Evolutionary conservation across 2,329 filamentous ascomycete genomes (phyloP), one percentile per base, ranked within the genome.

Genomic region (Stemphylium vesicarium): DNA sequence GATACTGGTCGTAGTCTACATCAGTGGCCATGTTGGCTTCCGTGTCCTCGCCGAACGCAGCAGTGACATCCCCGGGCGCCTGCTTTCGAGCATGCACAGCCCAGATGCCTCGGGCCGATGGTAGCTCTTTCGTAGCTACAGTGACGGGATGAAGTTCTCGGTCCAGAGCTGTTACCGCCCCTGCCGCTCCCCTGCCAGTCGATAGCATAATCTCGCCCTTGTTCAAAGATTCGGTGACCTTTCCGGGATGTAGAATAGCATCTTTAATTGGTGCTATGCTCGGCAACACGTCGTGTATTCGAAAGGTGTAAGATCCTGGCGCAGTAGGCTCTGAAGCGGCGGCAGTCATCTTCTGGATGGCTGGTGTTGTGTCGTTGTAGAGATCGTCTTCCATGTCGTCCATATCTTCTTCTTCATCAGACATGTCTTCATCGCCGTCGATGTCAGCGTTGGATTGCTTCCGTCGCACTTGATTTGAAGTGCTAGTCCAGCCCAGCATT

Each of bases 201-300:
- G 82, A 80, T 35, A 81, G 77, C 49, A 86, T 77, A 18, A 88
- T 70, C 59, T 87, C 83, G 33, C 84, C 75, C n/a, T 61, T 66
- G 31, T 64, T 68, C 8, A 61, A 35, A 8, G 65, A 62, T 10
- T 63, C 60, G 61, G 65, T 57, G 10, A 58, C 59, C 26, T 62
- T 63, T 46, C 59, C 62, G 8, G 59, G 62, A 38, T 92, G 91
- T 38, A 92, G 78, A 3, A 89, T 85, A 48, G 95, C 80, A 54
- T 91, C 88, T 61, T 85, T 86, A 63, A 96, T 88, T 1, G 93
- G 92, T 0, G 89, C 92, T 59, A 96, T 83, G 70, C 88, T 96
- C 31, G 88, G 78, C 7, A 98, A 79, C 8, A 81, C 82, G 74
- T 98, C 94, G 68, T 95, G 88, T 38, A 93, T 76, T 41, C 87